Base-by-base conservation (phyloP, 2,329 filamentous ascomycete genomes). In the Aspergillus viridinutans region DNA sequence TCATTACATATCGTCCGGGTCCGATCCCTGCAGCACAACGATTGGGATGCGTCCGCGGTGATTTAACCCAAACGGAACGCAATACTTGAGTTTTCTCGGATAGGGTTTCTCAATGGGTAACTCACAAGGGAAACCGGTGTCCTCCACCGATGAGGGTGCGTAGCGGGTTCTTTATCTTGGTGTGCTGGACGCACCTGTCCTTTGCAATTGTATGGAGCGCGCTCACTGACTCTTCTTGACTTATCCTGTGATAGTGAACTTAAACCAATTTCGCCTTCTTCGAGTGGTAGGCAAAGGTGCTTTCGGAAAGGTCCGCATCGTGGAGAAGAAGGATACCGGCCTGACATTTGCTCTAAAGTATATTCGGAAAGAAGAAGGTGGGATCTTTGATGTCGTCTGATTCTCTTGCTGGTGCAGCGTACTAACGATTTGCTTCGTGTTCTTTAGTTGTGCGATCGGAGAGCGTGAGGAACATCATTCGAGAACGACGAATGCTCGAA, bases 271-370 rank as follows among this genome's bases (percentile, higher is more conserved):
- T 76, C 90, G 93, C 64, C 83, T 99, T 55, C 80, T 97, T 64
- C 88, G 94, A 71, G 94, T 99, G 62, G 94, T 99, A 66, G 94
- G 94, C 64, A 95, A 96, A 76, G 94, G 94, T 69, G 94, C 94
- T 56, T 99, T 99, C 80, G 94, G 94, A 69, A 99, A 99, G 78
- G 94, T 99, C 60, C 89, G 94, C 69, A 99, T 99, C 65, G 94
- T 99, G 71, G 94, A 99, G 81, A 86, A 92, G 65, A 97, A 97
- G 77, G 94, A 99, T 72, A 96, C 92, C 1, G 88, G 87, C 56
- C 78, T 97, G 68, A 93, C 92, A 2, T 99, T 99, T 76, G 94
- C 94, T 48, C 83, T 99, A 63, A 99, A 99, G 77, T 97, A 97
- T 75, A 97, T 97, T 63, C 87, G 92, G 65, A 97, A 97, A 84